phyloP scores from a whole-genome alignment of 2,329 filamentous ascomycete species.

The Chaetomium sp. region DNA sequence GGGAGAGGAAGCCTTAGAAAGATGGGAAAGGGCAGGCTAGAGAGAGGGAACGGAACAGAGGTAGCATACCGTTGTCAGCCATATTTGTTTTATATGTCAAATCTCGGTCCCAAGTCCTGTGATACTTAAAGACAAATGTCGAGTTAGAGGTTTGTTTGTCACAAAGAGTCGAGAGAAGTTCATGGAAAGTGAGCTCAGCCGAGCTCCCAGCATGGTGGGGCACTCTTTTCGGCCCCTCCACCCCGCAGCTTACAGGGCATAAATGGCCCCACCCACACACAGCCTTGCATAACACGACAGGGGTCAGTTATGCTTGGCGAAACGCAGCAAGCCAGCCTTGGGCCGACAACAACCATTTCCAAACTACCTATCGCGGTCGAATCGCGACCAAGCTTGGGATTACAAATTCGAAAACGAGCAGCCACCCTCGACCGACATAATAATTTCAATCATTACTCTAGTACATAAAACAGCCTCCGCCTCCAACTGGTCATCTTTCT shows the following conservation, averaged over 20 bases:
- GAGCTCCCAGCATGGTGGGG: slow-evolving; percentile 30
- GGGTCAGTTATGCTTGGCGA: slow-evolving; percentile 2
- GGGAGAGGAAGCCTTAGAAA: background rate
- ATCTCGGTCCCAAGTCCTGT: background rate
- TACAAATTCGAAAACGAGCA: background rate
- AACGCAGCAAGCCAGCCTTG: background rate
- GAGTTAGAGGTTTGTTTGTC: background rate
- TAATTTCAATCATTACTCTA: background rate
- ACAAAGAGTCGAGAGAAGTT: slow-evolving; percentile 24
- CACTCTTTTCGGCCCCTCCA: slow-evolving; percentile 20
- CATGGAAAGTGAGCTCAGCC: slow-evolving; percentile 26
- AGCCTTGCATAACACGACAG: slow-evolving; percentile 19
- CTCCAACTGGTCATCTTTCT: background rate
- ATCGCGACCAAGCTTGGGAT: background rate
- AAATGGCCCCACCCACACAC: background rate
- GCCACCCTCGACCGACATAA: background rate
- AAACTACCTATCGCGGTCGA: background rate
- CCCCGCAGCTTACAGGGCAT: slow-evolving; percentile 8
- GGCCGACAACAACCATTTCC: background rate
- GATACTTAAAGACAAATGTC: background rate
- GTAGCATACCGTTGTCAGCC: slow-evolving; percentile 46
- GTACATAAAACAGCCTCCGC: background rate
- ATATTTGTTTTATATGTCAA: slow-evolving; percentile 35
- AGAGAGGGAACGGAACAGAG: slow-evolving; percentile 14
- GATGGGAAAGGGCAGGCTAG: background rate